A percentile compares a stretch with the other conserved stretches of the same genome.
Evolutionary conservation across 129 eudicot genomes (phyloP).

Genomic region (Centella asiatica): DNA sequence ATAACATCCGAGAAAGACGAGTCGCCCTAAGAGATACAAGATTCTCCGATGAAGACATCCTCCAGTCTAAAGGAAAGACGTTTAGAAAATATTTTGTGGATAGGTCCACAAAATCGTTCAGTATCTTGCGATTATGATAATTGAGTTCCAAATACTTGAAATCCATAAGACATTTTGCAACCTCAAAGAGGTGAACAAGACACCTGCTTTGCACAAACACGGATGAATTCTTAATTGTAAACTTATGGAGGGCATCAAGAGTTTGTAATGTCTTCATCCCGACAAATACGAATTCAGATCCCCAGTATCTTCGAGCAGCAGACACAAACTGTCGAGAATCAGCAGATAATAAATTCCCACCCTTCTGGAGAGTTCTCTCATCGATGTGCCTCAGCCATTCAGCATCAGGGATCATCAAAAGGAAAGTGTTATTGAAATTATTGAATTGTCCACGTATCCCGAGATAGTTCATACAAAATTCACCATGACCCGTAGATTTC

Average conservation of each 20-base stretch:
- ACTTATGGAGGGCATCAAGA: conserved; percentile 29
- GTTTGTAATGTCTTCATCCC: conserved; percentile 41
- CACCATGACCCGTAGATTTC: conserved; percentile 16
- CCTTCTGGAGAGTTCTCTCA: conserved; percentile 19
- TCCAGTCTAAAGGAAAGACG: conserved; percentile 55
- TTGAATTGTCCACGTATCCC: conserved; percentile 34
- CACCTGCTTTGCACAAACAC: conserved; percentile 28
- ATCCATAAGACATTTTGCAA: conserved; percentile 34
- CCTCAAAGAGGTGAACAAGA: conserved; percentile 31
- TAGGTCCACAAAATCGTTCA: conserved; percentile 15
- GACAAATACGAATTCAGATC: conserved; percentile 30
- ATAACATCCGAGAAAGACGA: conserved; percentile 28
- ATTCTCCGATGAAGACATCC: conserved; percentile 21
- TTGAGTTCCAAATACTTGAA: conserved; percentile 9
- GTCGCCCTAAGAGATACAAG: conserved; percentile 36
- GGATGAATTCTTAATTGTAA: conserved; percentile 10
- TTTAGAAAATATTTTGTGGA: conserved; percentile 23
- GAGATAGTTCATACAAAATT: conserved; percentile 45
- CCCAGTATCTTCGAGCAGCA: conserved; percentile 39
- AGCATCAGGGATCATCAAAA: conserved; percentile 39
- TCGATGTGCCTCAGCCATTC: conserved; percentile 43
- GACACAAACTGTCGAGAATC: conserved; percentile 33
- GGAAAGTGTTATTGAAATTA: conserved; percentile 14
- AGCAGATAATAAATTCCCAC: conserved; percentile 21
- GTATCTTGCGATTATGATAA: background rate